Base-by-base conservation (phyloP, 306 rosid species). In the Dalbergia cultrata region DNA sequence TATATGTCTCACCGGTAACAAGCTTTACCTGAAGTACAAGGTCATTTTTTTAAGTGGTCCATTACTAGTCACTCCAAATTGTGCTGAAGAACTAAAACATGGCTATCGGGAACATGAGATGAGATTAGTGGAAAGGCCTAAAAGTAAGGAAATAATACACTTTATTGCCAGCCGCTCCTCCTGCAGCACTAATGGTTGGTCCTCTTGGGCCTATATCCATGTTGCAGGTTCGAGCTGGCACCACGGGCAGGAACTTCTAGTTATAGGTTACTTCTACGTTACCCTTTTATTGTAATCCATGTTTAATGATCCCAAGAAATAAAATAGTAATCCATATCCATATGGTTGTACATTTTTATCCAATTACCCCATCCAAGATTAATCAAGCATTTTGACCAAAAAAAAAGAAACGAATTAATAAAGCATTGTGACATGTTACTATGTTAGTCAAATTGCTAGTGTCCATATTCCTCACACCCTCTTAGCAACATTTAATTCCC, bases 261-360 rank as follows among this genome's bases (percentile, higher is more conserved):
- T 33, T 65, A 7, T 21, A 14, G 70, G 56, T 19, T 67, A 65
- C 50, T 65, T 65, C 67, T 26, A 64, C 70, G 37, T 35, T 64
- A n/a, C 52, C 11, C 31, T 18, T 66, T 65, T 41, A 7, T 34
- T 10, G 17, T 12, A 43, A 43, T 44, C 17, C 71, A 66, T 66
- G 53, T 66, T 17, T 47, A 8, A 1, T 7, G 18, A n/a, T 12
- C 49, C 5, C 22, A 26, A 6, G 0, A 37, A 65, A n/a, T 4
- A 39, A 35, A 64, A 17, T n/a, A 62, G 8, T 6, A 35, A 64
- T n/a, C 13, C 22, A 64, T 19, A 56, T 75, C 47, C 18, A 18
- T 43, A 9, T 73, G 57, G 45, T 60, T 16, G 33, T 66, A 16
- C 26, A 57, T 39, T 56, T 41, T 21, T 10, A 34, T 16, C 19